Conservation (phyloP, 2,329 filamentous ascomycete species). For the Verticillium dahliae region DNA sequence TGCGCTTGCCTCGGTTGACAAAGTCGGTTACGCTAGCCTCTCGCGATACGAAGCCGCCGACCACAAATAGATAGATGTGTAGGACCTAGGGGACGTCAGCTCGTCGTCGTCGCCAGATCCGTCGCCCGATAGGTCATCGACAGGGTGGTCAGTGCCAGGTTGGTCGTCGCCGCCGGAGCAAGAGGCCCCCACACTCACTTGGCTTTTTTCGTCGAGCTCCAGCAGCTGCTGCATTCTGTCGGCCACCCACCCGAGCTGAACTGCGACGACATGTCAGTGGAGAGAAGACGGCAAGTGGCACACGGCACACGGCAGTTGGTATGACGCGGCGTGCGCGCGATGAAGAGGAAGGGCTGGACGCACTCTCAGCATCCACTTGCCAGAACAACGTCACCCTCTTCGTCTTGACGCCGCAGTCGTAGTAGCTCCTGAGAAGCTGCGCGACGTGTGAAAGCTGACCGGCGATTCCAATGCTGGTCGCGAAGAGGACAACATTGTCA, state of each 20-base stretch:
- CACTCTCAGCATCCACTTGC: not conserved
- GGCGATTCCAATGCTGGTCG: not conserved
- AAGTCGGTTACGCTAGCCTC: not conserved
- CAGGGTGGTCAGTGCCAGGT: no score
- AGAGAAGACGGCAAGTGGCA: no score
- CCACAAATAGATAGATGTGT: not conserved
- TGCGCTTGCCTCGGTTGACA: not conserved
- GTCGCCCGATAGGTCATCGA: no score
- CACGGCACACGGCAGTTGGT: not conserved
- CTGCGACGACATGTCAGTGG: not conserved
- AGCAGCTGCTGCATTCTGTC: not conserved
- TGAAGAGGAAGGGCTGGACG: not conserved
- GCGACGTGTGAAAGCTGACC: not conserved
- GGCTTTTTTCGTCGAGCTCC: not conserved
- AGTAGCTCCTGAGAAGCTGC: not conserved
- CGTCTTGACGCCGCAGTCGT: not conserved
- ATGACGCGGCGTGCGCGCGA: no score
- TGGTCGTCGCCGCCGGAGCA: no score
- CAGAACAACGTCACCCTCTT: not conserved
- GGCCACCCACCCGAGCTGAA: not conserved
- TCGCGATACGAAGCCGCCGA: not conserved
- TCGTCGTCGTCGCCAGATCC: no score
- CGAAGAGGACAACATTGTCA: not conserved
- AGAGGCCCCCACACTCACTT: not conserved
- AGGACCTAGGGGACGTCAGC: no score